Evolutionary conservation across 768 basidiomycete genomes (phyloP).

Genomic region (Phallus indusiatus): DNA sequence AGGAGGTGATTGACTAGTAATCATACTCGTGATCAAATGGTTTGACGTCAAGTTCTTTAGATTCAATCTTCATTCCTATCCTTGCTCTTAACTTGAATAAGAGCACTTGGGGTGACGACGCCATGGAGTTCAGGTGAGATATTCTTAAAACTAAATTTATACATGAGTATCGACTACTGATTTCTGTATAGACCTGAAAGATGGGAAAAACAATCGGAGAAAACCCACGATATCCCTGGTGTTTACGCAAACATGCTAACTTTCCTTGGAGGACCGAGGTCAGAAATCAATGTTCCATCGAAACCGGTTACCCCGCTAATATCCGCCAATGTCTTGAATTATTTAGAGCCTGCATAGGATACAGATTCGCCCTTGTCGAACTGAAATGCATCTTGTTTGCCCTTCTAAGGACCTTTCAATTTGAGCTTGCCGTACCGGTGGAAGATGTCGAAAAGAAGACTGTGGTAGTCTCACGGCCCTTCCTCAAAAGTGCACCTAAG

Average conservation of each 20-base stretch:
- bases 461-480: conserved; percentile 34
- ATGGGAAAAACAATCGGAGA: conserved; percentile 42
- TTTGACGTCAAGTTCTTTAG: neutral
- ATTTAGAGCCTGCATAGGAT: conserved; percentile 52
- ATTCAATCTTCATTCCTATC: conserved; percentile 39
- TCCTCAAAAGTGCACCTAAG: conserved; percentile 30
- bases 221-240: conserved; percentile 39
- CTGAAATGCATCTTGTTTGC: conserved; percentile 38
- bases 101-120: conserved; percentile 55
- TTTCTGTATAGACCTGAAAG: conserved; percentile 44
- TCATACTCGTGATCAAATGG: neutral
- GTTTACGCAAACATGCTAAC: conserved; percentile 51
- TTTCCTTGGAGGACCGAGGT: conserved; percentile 51
- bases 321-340: neutral
- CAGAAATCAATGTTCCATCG: neutral
- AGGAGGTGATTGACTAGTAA: neutral
- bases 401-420: conserved; percentile 41
- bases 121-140: conserved; percentile 47
- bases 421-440: conserved; percentile 41
- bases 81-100: conserved; percentile 41
- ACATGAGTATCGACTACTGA: neutral
- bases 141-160: neutral
- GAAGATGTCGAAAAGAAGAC: conserved; percentile 25
- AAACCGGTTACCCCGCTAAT: neutral
- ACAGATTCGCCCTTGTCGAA: conserved; percentile 51